Evolutionary conservation across 2,329 filamentous ascomycete species (phyloP).

Genomic region (Colletotrichum paranaense): DNA sequence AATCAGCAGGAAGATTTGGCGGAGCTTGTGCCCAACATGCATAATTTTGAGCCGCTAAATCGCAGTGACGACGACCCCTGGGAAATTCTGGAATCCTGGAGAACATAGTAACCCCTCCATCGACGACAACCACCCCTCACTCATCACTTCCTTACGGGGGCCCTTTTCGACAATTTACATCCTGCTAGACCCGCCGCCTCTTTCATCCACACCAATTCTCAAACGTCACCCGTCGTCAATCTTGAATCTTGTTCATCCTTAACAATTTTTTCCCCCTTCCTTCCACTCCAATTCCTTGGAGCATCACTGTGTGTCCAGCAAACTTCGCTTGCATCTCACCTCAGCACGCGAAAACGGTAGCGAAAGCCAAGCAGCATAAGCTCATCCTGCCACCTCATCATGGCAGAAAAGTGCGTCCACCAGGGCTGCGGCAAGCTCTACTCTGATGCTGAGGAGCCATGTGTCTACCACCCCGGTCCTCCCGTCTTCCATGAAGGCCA

Average conservation of each 20-base stretch:
- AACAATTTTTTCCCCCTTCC: background rate
- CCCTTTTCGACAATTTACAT: constrained; percentile 25
- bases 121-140: constrained; percentile 30
- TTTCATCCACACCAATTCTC: constrained; percentile 2
- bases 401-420: constrained; percentile 92
- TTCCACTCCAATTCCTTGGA: background rate
- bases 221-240: constrained; percentile 21
- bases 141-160: constrained; percentile 5
- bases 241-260: background rate
- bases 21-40: constrained; percentile 26
- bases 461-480: constrained; percentile 91
- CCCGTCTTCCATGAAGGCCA: constrained; percentile 98
- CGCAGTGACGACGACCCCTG: constrained; percentile 23
- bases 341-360: constrained; percentile 15
- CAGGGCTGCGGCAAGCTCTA: constrained; percentile 94
- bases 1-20: constrained; percentile 2
- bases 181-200: constrained; percentile 8
- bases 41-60: constrained; percentile 33
- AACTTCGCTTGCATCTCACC: background rate
- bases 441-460: constrained; percentile 83
- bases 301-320: background rate
- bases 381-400: constrained; percentile 45
- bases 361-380: constrained; percentile 21
- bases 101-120: constrained; percentile 37
- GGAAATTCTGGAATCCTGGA: constrained; percentile 39